Evolutionary conservation across 2,329 filamentous ascomycete species (phyloP).

Genomic region (Coniochaeta sp.): DNA sequence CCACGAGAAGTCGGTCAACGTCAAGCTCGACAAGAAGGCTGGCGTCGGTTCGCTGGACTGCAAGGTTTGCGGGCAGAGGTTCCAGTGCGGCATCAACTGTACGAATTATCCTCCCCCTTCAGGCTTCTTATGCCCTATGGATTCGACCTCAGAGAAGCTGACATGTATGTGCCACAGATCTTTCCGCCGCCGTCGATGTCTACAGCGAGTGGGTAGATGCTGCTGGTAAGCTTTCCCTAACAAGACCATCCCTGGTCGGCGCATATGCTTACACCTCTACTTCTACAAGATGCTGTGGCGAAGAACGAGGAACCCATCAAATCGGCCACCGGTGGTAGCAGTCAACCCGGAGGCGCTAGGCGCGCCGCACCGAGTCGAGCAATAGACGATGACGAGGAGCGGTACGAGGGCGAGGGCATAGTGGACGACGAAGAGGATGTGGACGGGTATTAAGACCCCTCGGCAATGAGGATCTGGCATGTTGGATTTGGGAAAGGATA

Average conservation of each 20-base stretch:
- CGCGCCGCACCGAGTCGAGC: constrained; percentile 19
- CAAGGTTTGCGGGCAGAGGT: constrained; percentile 89
- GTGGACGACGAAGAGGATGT: constrained; percentile 47
- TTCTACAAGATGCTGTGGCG: constrained; percentile 18
- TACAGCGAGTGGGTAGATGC: constrained; percentile 99
- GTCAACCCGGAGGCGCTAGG: constrained; percentile 14
- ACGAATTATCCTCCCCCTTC: constrained; percentile 23
- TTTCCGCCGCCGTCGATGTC: constrained; percentile 87
- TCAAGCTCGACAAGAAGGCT: constrained; percentile 90
- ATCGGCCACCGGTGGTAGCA: constrained; percentile 2
- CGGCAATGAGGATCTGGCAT: neutral
- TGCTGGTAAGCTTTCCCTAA: constrained; percentile 50
- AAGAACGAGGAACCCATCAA: constrained; percentile 7
- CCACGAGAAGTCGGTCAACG: constrained; percentile 84
- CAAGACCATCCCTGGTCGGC: neutral
- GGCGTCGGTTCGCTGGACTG: constrained; percentile 81
- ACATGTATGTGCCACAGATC: constrained; percentile 53
- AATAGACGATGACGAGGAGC: constrained; percentile 41
- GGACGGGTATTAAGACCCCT: constrained; percentile 14
- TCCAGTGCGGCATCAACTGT: constrained; percentile 93
- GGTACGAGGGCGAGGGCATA: constrained; percentile 47
- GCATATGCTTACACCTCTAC: neutral
- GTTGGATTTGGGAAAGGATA: neutral
- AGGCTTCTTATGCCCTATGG: too few species aligned
- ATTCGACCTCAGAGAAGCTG: too few species aligned